These are phyloP conservation scores for Hygrocybe coccinea DNA, from an alignment of 768 basidiomycete species.

Conservation along the genomic window DNA sequence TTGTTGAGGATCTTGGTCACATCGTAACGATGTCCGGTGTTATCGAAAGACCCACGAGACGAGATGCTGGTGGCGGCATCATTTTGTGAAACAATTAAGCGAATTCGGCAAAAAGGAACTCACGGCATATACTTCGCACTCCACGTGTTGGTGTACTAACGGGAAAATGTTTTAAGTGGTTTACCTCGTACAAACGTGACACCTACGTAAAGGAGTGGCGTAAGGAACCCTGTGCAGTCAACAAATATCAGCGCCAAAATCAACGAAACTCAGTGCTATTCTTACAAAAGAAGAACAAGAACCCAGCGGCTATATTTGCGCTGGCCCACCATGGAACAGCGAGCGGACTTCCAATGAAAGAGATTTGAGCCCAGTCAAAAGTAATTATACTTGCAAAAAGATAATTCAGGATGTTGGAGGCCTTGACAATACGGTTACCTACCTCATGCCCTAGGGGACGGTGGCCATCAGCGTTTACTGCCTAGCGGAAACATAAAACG, in stretches of 20 bases:
- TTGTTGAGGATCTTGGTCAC: conserved; percentile 51
- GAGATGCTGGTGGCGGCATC: conserved; percentile 38
- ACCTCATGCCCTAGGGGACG: conserved; percentile 11
- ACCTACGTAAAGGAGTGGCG: conserved; percentile 53
- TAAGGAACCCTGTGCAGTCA: conserved; percentile 42
- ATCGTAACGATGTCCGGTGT: conserved; percentile 54
- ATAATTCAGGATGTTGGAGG: too few species aligned
- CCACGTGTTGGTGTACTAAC: conserved; percentile 61
- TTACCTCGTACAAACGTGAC: conserved; percentile 1
- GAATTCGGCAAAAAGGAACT: conserved; percentile 12
- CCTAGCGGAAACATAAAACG: background rate
- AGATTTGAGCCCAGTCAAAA: conserved; percentile 72
- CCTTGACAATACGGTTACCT: conserved; percentile 27
- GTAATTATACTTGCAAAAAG: conserved; percentile 52
- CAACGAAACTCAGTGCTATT: conserved; percentile 1
- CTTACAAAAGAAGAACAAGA: conserved; percentile 65
- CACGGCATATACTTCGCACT: conserved; percentile 49
- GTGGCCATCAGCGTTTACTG: too few species aligned
- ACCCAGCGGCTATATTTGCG: conserved; percentile 60
- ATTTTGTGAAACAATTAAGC: background rate
- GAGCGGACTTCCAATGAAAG: conserved; percentile 68
- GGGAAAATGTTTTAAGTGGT: conserved; percentile 3
- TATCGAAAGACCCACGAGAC: conserved; percentile 61
- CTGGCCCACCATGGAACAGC: conserved; percentile 82
- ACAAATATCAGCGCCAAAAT: background rate